Base-by-base conservation (phyloP, 108 stramenopile species). In the Heterococcus sp. region DNA sequence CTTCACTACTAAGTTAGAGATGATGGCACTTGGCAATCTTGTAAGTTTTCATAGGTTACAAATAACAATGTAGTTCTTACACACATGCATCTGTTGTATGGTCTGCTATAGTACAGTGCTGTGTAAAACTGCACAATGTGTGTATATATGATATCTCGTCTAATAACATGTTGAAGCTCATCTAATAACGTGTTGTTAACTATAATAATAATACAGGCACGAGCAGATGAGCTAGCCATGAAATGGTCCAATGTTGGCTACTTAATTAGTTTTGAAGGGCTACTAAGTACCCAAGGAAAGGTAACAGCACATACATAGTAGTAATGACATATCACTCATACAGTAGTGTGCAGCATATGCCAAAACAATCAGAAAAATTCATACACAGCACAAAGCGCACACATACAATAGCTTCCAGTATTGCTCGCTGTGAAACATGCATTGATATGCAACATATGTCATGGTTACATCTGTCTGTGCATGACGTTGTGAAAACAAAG, bases 401-500 rank as follows among this genome's bases (percentile, higher is more conserved):
- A 58, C 8, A 58, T 58, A 14, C 46, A 58, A 21, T 21, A 58
- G 21, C 46, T 58, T 21, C n/a, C n/a, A n/a, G n/a, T n/a, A n/a
- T n/a, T n/a, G n/a, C n/a, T n/a, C n/a, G n/a, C n/a, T n/a, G n/a
- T n/a, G n/a, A n/a, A n/a, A n/a, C n/a, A n/a, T n/a, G n/a, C n/a
- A n/a, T n/a, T n/a, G n/a, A n/a, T n/a, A n/a, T n/a, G n/a, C n/a
- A n/a, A n/a, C n/a, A n/a, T n/a, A n/a, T n/a, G n/a, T n/a, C n/a
- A n/a, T n/a, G n/a, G n/a, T 21, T n/a, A n/a, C 46, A 58, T 8
- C 46, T 8, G 8, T 58, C 46, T 8, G 21, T 21, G 46, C 46
- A 8, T 58, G 14, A 58, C 46, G 21, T 58, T 8, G 46, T 58
- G 46, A 8, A n/a, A n/a, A n/a, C n/a, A n/a, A 80, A 81, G 64